phyloP scores from a whole-genome alignment of 2,329 filamentous ascomycete genomes.

The Chaetomium globosum region DNA sequence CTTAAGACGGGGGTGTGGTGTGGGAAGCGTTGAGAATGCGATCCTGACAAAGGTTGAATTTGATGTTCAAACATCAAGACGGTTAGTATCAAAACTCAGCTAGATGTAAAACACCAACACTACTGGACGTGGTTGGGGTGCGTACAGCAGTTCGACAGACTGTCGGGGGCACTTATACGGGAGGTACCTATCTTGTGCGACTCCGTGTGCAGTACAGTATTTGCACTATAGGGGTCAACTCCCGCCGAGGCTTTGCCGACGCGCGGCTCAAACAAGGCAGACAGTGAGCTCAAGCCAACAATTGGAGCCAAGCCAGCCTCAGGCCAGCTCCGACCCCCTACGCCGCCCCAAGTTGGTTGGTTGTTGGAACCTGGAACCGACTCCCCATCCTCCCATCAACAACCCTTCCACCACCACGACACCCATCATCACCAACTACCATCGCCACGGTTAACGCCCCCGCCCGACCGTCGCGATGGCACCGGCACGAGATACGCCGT shows the following conservation, averaged over 20 bases:
- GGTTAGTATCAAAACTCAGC: no score
- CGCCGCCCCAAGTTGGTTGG: conserved; percentile 18
- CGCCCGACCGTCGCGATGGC: conserved; percentile 53
- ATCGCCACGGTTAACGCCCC: conserved; percentile 25
- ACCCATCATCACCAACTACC: conserved; percentile 15
- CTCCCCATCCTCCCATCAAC: conserved; percentile 17
- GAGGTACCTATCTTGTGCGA: not conserved
- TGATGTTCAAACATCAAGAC: no score
- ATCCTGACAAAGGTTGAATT: no score
- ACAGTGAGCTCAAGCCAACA: conserved; percentile 3
- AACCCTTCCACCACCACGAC: conserved; percentile 7
- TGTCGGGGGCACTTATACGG: not conserved
- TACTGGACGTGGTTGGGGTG: no score
- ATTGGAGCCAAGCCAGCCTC: conserved; percentile 19
- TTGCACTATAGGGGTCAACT: not conserved
- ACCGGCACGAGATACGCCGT: conserved; percentile 82
- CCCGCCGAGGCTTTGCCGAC: conserved; percentile 32
- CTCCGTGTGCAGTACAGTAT: not conserved
- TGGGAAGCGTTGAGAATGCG: no score
- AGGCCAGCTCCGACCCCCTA: conserved; percentile 27
- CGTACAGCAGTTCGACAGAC: not conserved
- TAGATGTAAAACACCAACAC: no score
- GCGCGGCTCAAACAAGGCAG: conserved; percentile 27
- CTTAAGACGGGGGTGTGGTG: no score
- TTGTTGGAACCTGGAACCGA: conserved; percentile 4